phyloP scores from a whole-genome alignment of 257 asterid species.

The Nicotiana sylvestris region DNA sequence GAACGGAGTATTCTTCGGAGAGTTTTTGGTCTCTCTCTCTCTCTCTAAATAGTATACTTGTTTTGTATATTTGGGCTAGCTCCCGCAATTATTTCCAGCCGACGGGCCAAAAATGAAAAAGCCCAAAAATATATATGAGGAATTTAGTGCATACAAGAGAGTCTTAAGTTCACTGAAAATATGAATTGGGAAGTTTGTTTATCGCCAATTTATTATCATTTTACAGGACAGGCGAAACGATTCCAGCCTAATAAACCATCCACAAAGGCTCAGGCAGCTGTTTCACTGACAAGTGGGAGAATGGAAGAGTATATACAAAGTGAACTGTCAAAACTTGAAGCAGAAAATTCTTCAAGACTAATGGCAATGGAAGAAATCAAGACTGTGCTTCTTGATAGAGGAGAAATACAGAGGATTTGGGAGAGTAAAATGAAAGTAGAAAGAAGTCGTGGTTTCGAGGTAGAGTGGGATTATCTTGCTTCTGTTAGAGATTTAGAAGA shows the following conservation, averaged over 20 bases:
- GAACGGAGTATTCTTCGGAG: conserved; percentile 73
- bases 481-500: conserved; percentile 48
- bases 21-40: conserved; percentile 64
- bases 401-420: conserved; percentile 63
- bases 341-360: conserved; percentile 46
- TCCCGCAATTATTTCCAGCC: background rate
- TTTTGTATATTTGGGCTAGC: background rate
- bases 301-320: conserved; percentile 42
- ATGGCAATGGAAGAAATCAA: conserved; percentile 49
- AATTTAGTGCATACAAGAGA: background rate
- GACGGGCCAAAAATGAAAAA: no score
- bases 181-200: background rate
- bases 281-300: conserved; percentile 74
- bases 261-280: conserved; percentile 88
- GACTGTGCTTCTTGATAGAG: conserved; percentile 67
- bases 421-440: conserved; percentile 58
- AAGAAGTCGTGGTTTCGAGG: conserved; percentile 45
- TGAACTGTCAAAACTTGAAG: conserved; percentile 58
- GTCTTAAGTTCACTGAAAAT: background rate
- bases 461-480: conserved; percentile 39
- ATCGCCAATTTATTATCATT: conserved; percentile 4
- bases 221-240: conserved; percentile 79
- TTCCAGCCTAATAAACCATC: conserved; percentile 84
- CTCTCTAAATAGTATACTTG: background rate
- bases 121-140: background rate